Evolutionary conservation across 1,139 yeast species (phyloP).

Genomic region (Suhomyces chickasaworum): DNA sequence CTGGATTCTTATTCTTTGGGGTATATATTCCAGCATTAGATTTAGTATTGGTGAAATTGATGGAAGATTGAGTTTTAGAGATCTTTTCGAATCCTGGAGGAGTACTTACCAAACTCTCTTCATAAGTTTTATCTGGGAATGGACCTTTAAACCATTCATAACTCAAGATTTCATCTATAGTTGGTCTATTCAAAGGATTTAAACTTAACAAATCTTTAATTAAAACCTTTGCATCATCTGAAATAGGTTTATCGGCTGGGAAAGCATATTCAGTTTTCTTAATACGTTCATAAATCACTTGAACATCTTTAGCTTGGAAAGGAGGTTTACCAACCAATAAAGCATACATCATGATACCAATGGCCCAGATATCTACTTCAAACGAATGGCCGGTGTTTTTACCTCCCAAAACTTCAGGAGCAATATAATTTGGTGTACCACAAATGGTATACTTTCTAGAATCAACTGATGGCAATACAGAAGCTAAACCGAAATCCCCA

Average conservation of each 20-base stretch:
- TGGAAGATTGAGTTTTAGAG: slow-evolving; percentile 62
- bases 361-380: slow-evolving; percentile 96
- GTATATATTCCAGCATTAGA: slow-evolving; percentile 64
- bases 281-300: slow-evolving; percentile 89
- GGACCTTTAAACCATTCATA: slow-evolving; percentile 86
- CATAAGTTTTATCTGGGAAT: slow-evolving; percentile 75
- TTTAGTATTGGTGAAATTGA: slow-evolving; percentile 70
- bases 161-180: slow-evolving; percentile 73
- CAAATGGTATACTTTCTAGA: slow-evolving; percentile 90
- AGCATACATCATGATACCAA: slow-evolving; percentile 94
- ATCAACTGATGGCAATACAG: slow-evolving; percentile 66
- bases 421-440: slow-evolving; percentile 97
- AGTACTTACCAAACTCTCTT: slow-evolving; percentile 57
- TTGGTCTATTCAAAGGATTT: slow-evolving; percentile 82
- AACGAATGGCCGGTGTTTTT: slow-evolving; percentile 87
- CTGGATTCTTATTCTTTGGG: slow-evolving; percentile 59
- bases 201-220: slow-evolving; percentile 73
- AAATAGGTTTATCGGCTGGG: slow-evolving; percentile 72
- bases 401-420: slow-evolving; percentile 94
- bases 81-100: slow-evolving; percentile 60
- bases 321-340: slow-evolving; percentile 93
- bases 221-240: slow-evolving; percentile 70
- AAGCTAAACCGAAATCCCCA: slow-evolving; percentile 97
- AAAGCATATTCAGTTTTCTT: slow-evolving; percentile 78
- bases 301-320: slow-evolving; percentile 93